Evolutionary conservation across 1,284 basidiomycete species (phyloP), one percentile per base, ranked within the genome.

Genomic region (Anthracocystis panici-leucophaei): DNA sequence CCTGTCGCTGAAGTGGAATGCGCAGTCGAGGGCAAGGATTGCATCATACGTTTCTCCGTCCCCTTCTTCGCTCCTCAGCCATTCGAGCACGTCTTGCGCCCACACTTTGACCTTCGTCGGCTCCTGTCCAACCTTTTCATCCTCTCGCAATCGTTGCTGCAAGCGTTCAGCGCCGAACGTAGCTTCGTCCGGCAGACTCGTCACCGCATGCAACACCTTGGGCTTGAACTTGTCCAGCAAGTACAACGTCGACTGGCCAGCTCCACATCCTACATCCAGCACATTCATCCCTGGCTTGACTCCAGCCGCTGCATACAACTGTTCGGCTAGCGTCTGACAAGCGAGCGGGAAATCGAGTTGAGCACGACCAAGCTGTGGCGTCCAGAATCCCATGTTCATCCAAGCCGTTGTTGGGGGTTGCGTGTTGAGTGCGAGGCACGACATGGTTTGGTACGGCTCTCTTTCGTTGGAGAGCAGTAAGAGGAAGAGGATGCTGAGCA

Each of bases 11-110:
- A 84, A 84, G 63, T 85, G 83, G 65, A 81, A 85, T 11, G 81
- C 81, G 65, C 82, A 85, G 65, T 85, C 83, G 3, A 84, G 75
- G 2, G 82, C 83, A 3, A 83, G 64, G 41, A 85, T 80, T 29
- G 60, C 60, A 42, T 84, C 81, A 64, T 83, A 85, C 61, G 38
- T 63, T 21, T 69, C 53, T 14, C 44, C 53, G 16, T 33, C 53
- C 0, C 56, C 57, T 18, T 62, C 53, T 14, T 27, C 50, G 11
- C 23, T 50, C 12, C n/a, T 45, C n/a, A 77, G 60, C 73, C 75
- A 79, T 38, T 61, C 42, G 11, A 74, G 59, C 25, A 77, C 69
- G 31, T 84, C 82, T 3, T 61, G 65, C 42, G 72, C 77, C 75
- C 74, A 74, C 3, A 81, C 60, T 21, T 66, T 65, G 33, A 65